phyloP scores from a whole-genome alignment of 306 rosid species.

The Acacia acuminata region DNA sequence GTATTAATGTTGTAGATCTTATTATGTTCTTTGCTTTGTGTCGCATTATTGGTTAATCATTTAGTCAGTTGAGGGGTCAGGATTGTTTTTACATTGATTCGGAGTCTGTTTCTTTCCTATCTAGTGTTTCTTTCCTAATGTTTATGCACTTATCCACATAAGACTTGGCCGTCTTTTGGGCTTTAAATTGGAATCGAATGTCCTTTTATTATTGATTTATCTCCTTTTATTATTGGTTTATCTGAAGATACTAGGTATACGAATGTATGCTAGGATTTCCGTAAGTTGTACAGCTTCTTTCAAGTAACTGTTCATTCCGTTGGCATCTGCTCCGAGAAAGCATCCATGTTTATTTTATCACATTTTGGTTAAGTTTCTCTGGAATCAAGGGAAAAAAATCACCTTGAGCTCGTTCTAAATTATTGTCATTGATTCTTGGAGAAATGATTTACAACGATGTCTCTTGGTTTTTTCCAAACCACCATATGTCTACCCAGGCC shows the following conservation, averaged over 20 bases:
- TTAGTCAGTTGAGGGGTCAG: neutral
- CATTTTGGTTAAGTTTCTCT: neutral
- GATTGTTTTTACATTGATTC: neutral
- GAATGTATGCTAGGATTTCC: neutral
- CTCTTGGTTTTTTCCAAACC: neutral
- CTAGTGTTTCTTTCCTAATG: neutral
- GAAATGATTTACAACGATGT: neutral
- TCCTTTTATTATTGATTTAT: neutral
- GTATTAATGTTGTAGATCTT: neutral
- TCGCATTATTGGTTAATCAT: neutral
- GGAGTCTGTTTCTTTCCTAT: neutral
- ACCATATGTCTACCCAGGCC: neutral
- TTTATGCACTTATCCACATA: neutral
- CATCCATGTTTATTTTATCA: neutral
- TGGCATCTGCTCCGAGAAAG: neutral
- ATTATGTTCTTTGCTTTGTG: neutral
- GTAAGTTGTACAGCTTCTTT: neutral
- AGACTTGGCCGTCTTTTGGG: neutral
- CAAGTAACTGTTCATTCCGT: conserved; percentile 5
- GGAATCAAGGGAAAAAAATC: neutral
- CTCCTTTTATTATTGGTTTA: neutral
- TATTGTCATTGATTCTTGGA: neutral
- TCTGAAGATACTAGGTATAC: neutral
- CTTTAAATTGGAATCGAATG: neutral
- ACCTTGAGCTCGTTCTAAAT: neutral